These are phyloP conservation scores for Tylopilus vinaceipallidus DNA, from an alignment of 768 basidiomycete genomes.

Conservation along the genomic window DNA sequence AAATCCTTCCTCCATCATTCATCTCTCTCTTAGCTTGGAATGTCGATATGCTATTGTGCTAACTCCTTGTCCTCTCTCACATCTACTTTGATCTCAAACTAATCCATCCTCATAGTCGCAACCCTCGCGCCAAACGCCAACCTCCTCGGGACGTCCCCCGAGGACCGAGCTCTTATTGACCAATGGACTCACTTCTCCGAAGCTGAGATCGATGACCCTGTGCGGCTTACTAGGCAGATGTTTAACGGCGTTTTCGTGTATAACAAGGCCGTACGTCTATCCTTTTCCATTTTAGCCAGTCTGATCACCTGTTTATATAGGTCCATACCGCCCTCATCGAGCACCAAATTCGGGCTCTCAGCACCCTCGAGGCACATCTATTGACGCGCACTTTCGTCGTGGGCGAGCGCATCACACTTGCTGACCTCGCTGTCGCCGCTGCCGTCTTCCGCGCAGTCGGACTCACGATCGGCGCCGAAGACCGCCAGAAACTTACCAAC, in stretches of 20 bases:
- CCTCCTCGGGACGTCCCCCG: constrained; percentile 62
- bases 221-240: constrained; percentile 40
- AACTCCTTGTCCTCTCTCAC: constrained; percentile 4
- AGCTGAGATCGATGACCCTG: constrained; percentile 49
- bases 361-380: constrained; percentile 73
- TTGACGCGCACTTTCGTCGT: constrained; percentile 84
- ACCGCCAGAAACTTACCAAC: constrained; percentile 70
- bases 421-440: constrained; percentile 73
- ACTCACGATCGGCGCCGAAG: constrained; percentile 61
- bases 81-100: constrained; percentile 15
- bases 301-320: constrained; percentile 36
- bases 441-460: constrained; percentile 52
- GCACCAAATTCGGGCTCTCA: constrained; percentile 54
- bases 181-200: constrained; percentile 85
- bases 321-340: constrained; percentile 55
- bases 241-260: constrained; percentile 61
- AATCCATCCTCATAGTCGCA: constrained; percentile 55
- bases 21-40: constrained; percentile 65
- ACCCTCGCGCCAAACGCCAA: constrained; percentile 71
- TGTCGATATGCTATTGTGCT: constrained; percentile 45
- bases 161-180: constrained; percentile 75
- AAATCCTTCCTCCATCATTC: constrained; percentile 48
- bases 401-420: constrained; percentile 91
- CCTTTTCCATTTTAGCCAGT: background rate
- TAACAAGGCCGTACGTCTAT: constrained; percentile 71